These are phyloP conservation scores for Diplodia corticola DNA, from an alignment of 2,329 filamentous ascomycete genomes.

Conservation along the genomic window DNA sequence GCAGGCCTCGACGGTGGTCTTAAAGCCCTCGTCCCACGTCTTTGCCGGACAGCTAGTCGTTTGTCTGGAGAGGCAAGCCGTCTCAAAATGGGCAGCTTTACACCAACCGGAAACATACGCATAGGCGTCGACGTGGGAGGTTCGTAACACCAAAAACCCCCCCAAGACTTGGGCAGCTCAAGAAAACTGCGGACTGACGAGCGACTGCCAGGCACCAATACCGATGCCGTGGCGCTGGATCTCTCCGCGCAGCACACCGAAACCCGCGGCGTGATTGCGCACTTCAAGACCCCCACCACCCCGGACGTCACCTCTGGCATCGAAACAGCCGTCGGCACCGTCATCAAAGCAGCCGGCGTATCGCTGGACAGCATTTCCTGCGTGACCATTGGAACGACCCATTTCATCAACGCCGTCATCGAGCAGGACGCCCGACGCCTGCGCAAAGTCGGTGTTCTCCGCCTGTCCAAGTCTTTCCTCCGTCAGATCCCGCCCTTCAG, in stretches of 20 bases:
- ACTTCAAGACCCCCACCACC: conserved; percentile 40
- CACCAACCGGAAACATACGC: conserved; percentile 31
- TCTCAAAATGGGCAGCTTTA: conserved; percentile 8
- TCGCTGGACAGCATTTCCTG: conserved; percentile 40
- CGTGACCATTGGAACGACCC: conserved; percentile 55
- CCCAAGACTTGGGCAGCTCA: not conserved
- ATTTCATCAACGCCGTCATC: conserved; percentile 41
- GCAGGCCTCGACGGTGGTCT: not conserved
- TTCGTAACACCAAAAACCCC: not conserved
- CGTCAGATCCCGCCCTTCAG: conserved; percentile 53
- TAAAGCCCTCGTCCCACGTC: not conserved
- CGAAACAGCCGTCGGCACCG: conserved; percentile 36
- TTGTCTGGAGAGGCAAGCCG: not conserved
- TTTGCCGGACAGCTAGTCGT: not conserved
- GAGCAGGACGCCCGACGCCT: conserved; percentile 25
- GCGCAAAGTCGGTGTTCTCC: conserved; percentile 51
- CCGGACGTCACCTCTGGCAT: conserved; percentile 41
- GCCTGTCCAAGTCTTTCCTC: conserved; percentile 51
- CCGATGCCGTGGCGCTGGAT: conserved; percentile 37
- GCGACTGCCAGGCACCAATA: conserved; percentile 33
- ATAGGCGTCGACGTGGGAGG: conserved; percentile 49
- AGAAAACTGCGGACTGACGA: not conserved
- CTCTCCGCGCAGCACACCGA: conserved; percentile 29
- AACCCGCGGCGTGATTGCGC: conserved; percentile 33
- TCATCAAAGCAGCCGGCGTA: conserved; percentile 37